Percentiles rank a stretch among this genome's conserved stretches.
Evolutionary conservation across 2,329 filamentous ascomycete genomes (phyloP).

Genomic region (Fusarium virguliforme): DNA sequence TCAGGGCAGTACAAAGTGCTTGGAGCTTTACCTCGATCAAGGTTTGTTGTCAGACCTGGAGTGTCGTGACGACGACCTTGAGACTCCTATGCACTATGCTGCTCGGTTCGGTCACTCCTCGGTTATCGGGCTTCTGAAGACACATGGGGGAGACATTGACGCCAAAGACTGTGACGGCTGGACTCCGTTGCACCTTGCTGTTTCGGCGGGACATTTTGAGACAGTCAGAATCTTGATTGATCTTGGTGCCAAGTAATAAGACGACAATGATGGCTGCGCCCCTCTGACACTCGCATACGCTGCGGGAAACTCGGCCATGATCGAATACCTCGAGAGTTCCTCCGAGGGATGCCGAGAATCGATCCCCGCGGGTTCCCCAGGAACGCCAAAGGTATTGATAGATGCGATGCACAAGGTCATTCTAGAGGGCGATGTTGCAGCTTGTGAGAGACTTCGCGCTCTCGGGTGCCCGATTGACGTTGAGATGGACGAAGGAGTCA

Average conservation of each 20-base stretch:
- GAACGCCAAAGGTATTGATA: neutral
- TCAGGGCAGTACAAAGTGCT: accelerated
- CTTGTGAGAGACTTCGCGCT: neutral
- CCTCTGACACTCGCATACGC: neutral
- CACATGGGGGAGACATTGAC: conserved; percentile 14
- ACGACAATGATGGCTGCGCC: neutral
- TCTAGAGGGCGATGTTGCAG: accelerated
- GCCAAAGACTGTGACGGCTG: neutral
- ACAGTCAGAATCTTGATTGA: neutral
- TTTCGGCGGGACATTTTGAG: accelerated
- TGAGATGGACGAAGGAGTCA: neutral
- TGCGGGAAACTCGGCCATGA: neutral
- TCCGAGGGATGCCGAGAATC: neutral
- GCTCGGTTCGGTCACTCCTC: neutral
- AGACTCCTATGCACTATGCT: conserved; percentile 27
- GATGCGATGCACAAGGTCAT: neutral
- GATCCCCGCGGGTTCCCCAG: accelerated
- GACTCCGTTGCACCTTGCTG: conserved; percentile 18
- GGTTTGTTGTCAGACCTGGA: neutral
- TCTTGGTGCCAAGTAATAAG: neutral
- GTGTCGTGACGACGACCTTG: neutral
- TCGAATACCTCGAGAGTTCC: neutral
- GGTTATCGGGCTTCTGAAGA: neutral
- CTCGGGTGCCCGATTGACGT: conserved; percentile 12
- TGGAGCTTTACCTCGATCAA: neutral